Conservation (phyloP, 2,329 filamentous ascomycete species). For the Penicillium brasilianum region DNA sequence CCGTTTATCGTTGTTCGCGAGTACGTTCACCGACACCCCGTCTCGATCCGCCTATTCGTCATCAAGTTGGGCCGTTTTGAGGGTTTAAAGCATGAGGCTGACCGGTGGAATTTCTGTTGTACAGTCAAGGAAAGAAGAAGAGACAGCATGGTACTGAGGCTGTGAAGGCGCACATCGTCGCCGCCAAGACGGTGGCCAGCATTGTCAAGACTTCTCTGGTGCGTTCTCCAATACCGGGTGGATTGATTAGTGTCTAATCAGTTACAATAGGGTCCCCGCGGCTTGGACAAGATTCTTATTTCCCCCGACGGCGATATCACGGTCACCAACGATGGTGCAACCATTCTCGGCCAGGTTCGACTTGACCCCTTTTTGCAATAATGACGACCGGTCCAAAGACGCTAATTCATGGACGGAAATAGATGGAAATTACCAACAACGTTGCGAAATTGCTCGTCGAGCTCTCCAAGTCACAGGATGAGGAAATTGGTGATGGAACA, state of each 20-base stretch:
- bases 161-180: conserved; percentile 97
- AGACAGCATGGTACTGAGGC: conserved; percentile 95
- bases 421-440: conserved; percentile 99
- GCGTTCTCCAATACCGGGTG: conserved; percentile 33
- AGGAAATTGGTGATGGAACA: conserved; percentile 98
- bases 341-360: conserved; percentile 78
- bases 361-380: conserved; percentile 14
- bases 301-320: conserved; percentile 99
- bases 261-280: conserved; percentile 72
- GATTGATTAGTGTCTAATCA: conserved; percentile 16
- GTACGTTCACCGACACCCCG: conserved; percentile 60
- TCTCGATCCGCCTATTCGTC: conserved; percentile 9
- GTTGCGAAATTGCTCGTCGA: conserved; percentile 96
- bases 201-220: conserved; percentile 95
- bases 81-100: conserved; percentile 26
- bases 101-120: conserved; percentile 25
- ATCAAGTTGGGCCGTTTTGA: conserved; percentile 14
- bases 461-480: conserved; percentile 97
- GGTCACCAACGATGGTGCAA: conserved; percentile 98
- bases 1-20: conserved; percentile 99
- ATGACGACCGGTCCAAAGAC: neutral
- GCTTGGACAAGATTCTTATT: conserved; percentile 98
- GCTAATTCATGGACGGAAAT: conserved; percentile 27
- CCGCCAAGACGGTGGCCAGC: conserved; percentile 92
- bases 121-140: conserved; percentile 95